Base-by-base conservation (phyloP, 192 early-diverging fungal species). In the Neocallimastix lanati region DNA sequence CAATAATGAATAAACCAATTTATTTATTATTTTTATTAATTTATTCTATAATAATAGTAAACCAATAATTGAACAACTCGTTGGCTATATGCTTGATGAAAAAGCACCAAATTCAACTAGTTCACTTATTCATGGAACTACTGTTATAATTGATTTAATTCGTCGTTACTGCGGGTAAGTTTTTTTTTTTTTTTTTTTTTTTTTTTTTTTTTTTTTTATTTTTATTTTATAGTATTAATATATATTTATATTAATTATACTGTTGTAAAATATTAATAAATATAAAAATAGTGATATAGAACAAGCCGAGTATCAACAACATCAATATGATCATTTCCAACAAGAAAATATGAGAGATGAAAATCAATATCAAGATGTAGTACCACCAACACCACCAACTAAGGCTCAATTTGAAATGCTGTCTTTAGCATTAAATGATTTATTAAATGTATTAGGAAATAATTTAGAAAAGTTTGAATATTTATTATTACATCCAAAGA, bases 131-230 rank as follows among this genome's bases (percentile, higher is more conserved):
- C 98, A 96, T 83, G 96, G 95, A 81, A 94, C 97, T 33, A 94
- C 92, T 78, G 96, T 99, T 79, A 93, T 99, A 81, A 96, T 99
- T 80, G 96, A 99, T 87, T 87, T 99, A 25, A 96, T 99, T 84
- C 91, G 97, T 80, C 91, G 96, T 81, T 98, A 97, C 84, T 98
- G 96, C 91, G 93, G 91, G 92, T 93, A 83, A 28, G 35, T 78
- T 21, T 36, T 58, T 25, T 14, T 14, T 50, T n/a, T n/a, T n/a
- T n/a, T n/a, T n/a, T n/a, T n/a, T n/a, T n/a, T n/a, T n/a, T n/a
- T n/a, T n/a, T n/a, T 33, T 33, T 33, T 33, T 6, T 33, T 33
- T 33, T 33, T 33, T 33, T 33, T 33, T 33, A 6, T 28, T 29
- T 6, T 77, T 29, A 28, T 6, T 77, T 6, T 77, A 29, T 77